These are phyloP conservation scores for Colletotrichum sp. DNA, from an alignment of 2,329 filamentous ascomycete species.

Conservation along the genomic window DNA sequence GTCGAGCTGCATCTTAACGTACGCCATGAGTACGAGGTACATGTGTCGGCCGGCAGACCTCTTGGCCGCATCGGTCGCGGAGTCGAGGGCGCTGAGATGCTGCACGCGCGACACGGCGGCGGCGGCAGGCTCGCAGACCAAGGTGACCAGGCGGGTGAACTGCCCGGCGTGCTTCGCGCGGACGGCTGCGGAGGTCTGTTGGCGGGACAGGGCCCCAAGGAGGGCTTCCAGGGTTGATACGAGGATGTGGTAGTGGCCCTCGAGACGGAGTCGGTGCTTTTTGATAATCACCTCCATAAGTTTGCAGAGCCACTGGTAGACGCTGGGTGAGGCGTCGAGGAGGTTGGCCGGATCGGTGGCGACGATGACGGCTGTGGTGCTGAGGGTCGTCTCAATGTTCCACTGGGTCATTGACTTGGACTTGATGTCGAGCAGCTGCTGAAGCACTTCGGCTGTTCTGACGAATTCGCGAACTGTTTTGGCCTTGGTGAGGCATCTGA, in stretches of 20 bases:
- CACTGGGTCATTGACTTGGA: conserved; percentile 58
- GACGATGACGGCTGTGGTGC: conserved; percentile 41
- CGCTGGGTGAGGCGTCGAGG: conserved; percentile 34
- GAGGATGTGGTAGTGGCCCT: conserved; percentile 66
- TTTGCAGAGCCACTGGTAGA: conserved; percentile 53
- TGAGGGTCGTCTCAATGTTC: conserved; percentile 60
- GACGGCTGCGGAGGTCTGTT: conserved; percentile 16
- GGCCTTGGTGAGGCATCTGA: conserved; percentile 31
- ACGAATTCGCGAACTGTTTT: conserved; percentile 35
- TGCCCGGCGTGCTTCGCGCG: conserved; percentile 50
- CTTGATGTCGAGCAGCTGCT: conserved; percentile 53
- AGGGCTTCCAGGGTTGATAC: conserved; percentile 59
- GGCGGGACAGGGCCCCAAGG: conserved; percentile 54
- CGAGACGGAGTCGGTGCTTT: conserved; percentile 63
- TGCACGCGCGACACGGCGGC: conserved; percentile 56
- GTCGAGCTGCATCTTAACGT: conserved; percentile 66
- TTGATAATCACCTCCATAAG: conserved; percentile 61
- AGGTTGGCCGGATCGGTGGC: conserved; percentile 22
- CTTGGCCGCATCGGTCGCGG: conserved; percentile 65
- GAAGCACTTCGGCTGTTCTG: conserved; percentile 44
- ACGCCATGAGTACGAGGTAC: conserved; percentile 63
- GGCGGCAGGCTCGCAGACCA: conserved; percentile 63
- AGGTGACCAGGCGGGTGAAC: conserved; percentile 60
- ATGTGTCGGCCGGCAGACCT: conserved; percentile 65
- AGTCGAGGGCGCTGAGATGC: conserved; percentile 54